phyloP scores from a whole-genome alignment of 2,329 filamentous ascomycete species.

The Coniochaeta sp. region DNA sequence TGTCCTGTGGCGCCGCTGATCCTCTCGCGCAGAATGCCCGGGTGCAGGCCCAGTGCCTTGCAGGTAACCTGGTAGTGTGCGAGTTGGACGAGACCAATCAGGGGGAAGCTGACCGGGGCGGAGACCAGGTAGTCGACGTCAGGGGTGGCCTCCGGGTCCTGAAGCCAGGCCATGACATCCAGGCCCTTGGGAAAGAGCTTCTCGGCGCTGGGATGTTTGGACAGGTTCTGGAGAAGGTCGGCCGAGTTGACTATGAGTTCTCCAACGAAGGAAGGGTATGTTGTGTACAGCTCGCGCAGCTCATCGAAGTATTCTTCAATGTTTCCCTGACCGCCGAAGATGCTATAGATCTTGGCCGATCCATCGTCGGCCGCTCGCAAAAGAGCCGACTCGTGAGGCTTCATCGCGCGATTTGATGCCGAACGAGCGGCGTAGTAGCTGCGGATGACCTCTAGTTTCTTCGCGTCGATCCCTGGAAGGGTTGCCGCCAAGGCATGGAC shows the following conservation, averaged over 20 bases:
- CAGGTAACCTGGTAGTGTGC: conserved; percentile 94
- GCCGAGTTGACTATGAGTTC: conserved; percentile 77
- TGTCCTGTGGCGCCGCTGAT: conserved; percentile 89
- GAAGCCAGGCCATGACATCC: conserved; percentile 89
- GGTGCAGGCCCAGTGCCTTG: conserved; percentile 81
- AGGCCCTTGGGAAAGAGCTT: conserved; percentile 98
- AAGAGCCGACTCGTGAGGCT: conserved; percentile 87
- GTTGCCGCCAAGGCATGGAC: conserved; percentile 83
- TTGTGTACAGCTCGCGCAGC: conserved; percentile 81
- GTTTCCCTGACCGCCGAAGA: conserved; percentile 96
- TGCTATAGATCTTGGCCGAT: conserved; percentile 79
- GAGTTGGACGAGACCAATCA: conserved; percentile 93
- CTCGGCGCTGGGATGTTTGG: conserved; percentile 76
- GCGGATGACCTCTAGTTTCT: conserved; percentile 84
- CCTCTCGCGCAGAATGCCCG: conserved; percentile 77
- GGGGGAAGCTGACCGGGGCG: conserved; percentile 87
- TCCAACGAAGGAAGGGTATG: conserved; percentile 84
- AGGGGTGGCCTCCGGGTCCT: conserved; percentile 80
- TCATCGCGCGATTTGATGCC: conserved; percentile 77
- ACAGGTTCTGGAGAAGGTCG: conserved; percentile 78
- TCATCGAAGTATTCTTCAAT: conserved; percentile 99
- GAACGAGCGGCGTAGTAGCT: conserved; percentile 88
- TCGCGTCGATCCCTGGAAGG: conserved; percentile 82
- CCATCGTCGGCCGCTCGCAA: conserved; percentile 81
- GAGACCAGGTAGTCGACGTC: conserved; percentile 93